Base-by-base conservation (phyloP, 2,329 filamentous ascomycete species). In the Delphinella strobiligena region DNA sequence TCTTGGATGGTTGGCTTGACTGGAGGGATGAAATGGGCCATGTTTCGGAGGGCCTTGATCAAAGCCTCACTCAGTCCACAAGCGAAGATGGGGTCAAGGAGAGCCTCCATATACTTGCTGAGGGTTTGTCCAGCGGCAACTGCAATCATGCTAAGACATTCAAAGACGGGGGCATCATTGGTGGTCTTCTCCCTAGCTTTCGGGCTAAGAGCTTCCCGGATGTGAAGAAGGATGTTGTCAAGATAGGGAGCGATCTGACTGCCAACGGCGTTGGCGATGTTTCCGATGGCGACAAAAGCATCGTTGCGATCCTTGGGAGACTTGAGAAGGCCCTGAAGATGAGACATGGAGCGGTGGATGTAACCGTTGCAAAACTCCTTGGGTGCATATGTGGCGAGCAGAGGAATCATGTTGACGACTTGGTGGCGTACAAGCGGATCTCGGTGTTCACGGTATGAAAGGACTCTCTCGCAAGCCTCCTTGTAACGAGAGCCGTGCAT, bases 1-100 rank as follows among this genome's bases (percentile, higher is more conserved):
- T 95, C 89, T 55, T 98, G 91, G 31, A 98, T 96, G 5, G 78
- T 88, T 2, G 82, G 74, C 56, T 93, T 91, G 42, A 95, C 86
- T 0, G 93, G 87, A 0, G 89, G 91, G 34, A 98, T 95, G 56
- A 98, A 96, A 56, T 96, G 93, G 19, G 91, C 91, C 84, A 98
- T 95, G 54, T 98, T 93, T 16, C 96, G 88, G 39, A 98, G 69
- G 2, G 93, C 93, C 57, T 96, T 88, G 0, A 89, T 95, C 17
- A 98, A 72, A 49, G 93, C 91, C 41, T 89, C 83, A 29, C 87
- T 95, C 38, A 98, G 70, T 36, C 93, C 91, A 56, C 91, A 98
- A 12, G 86, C 88, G 61, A 98, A 98, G 43, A 98, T 95, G 9
- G 93, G 88, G 51, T 95, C 89, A 8, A 98, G 72, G 19, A 98